phyloP scores from a whole-genome alignment of 176 grass and related monocot genomes.

The Aegilops sharonensis region DNA sequence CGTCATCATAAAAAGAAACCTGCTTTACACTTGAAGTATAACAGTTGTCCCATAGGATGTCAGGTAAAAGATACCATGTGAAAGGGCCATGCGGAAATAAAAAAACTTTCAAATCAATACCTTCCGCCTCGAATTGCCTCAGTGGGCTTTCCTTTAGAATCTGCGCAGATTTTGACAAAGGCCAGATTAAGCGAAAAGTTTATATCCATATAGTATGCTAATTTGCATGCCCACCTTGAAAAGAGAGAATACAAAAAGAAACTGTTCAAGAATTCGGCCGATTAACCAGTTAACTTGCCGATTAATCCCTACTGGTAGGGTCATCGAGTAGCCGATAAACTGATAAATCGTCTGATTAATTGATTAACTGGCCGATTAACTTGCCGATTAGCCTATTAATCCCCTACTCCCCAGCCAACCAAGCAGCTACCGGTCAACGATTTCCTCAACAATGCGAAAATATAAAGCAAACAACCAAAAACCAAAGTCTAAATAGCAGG shows the following conservation, averaged over 20 bases:
- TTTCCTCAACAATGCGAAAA: not conserved
- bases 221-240: not conserved
- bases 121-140: constrained; percentile 95
- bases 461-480: not conserved
- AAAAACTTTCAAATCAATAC: constrained; percentile 49
- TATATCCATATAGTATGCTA: constrained; percentile 13
- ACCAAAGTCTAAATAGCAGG: not conserved
- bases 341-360: too few species aligned
- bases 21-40: constrained; percentile 90
- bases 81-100: not conserved
- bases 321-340: too few species aligned
- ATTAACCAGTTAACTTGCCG: too few species aligned
- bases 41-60: constrained; percentile 31
- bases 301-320: too few species aligned
- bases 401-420: too few species aligned
- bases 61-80: constrained; percentile 29
- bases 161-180: constrained; percentile 36
- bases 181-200: not conserved
- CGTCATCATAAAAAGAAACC: constrained; percentile 95
- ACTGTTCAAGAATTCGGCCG: too few species aligned
- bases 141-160: constrained; percentile 86
- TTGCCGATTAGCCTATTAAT: too few species aligned
- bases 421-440: too few species aligned
- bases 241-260: not conserved
- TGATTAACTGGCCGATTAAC: too few species aligned